Evolutionary conservation across 2,329 filamentous ascomycete species (phyloP), one percentile per base, ranked within the genome.

Genomic region (Dactylella cylindrospora): DNA sequence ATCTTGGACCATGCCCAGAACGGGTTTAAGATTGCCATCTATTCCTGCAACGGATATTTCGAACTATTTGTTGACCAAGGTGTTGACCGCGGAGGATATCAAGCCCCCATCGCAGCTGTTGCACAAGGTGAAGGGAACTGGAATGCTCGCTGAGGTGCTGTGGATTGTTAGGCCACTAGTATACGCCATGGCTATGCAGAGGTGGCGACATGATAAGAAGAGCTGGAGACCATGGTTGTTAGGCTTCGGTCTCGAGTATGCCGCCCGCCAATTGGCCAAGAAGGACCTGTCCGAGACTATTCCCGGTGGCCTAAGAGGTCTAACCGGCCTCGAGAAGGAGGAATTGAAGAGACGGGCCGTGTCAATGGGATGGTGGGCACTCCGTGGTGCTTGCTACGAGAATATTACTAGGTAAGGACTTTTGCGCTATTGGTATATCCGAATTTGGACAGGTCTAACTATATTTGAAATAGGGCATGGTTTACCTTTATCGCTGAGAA

Each of bases 371-470:
- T 97, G 93, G 91, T 98, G 93, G 93, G 76, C 81, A 20, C 93
- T 98, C 88, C 83, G 91, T 61, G 91, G 93, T n/a, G 90, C 90
- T 1, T 95, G 95, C 69, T 98, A 98, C 74, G 88, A 97, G 74
- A 88, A 90, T 69, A 79, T 96, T 61, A 95, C 89, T 40, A 81
- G 79, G 79, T 81, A 73, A 68, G 78, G 70, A 35, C 19, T 29
- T 26, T 29, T n/a, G 9, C 15, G 26, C 4, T 12, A 15, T 15
- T 28, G 5, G 36, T 23, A 25, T n/a, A n/a, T n/a, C n/a, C n/a
- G n/a, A n/a, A n/a, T n/a, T n/a, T n/a, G n/a, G n/a, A n/a, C n/a
- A n/a, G n/a, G n/a, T n/a, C n/a, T n/a, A n/a, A n/a, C n/a, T n/a
- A n/a, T 10, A 10, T 40, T 15, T 25, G 15, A 19, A 55, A 40